A percentile compares a stretch with the other conserved stretches of the same genome.
These are phyloP conservation scores for Coleophoma eucalyptorum DNA, from an alignment of 2,329 filamentous ascomycete genomes.

Conservation along the genomic window DNA sequence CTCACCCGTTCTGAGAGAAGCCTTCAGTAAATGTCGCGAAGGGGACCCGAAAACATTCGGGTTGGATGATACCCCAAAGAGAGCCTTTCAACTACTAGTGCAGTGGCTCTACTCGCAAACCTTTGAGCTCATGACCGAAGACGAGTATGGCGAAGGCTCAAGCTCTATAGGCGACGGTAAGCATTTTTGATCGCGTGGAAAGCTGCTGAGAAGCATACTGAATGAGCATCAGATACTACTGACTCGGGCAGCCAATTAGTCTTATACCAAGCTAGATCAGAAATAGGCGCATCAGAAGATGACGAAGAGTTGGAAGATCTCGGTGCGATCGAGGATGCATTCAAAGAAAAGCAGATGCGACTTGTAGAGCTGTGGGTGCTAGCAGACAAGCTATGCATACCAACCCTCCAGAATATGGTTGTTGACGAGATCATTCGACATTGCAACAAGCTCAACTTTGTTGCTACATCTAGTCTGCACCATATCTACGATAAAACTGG, in stretches of 20 bases:
- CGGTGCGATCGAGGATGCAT: neutral
- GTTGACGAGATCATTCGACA: neutral
- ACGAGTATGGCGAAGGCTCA: no score
- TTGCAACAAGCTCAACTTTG: slow-evolving; percentile 22
- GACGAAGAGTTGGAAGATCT: no score
- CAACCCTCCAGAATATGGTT: slow-evolving; percentile 4
- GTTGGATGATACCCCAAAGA: neutral
- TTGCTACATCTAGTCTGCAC: slow-evolving; percentile 49
- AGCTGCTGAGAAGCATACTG: no score
- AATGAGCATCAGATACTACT: no score
- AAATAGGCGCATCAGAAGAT: no score
- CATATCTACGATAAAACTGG: slow-evolving; percentile 41
- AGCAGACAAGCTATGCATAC: slow-evolving; percentile 4
- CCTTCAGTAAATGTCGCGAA: neutral
- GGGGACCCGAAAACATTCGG: neutral
- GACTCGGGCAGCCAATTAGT: no score
- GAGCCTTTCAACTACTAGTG: neutral
- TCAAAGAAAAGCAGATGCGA: neutral
- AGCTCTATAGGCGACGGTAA: no score
- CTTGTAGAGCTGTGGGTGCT: slow-evolving; percentile 7
- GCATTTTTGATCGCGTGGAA: no score
- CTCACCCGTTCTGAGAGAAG: neutral
- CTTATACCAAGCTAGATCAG: no score
- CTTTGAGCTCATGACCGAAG: neutral
- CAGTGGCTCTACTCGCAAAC: neutral